Evolutionary conservation across 2,329 filamentous ascomycete genomes (phyloP).

Genomic region (Clonostachys solani): DNA sequence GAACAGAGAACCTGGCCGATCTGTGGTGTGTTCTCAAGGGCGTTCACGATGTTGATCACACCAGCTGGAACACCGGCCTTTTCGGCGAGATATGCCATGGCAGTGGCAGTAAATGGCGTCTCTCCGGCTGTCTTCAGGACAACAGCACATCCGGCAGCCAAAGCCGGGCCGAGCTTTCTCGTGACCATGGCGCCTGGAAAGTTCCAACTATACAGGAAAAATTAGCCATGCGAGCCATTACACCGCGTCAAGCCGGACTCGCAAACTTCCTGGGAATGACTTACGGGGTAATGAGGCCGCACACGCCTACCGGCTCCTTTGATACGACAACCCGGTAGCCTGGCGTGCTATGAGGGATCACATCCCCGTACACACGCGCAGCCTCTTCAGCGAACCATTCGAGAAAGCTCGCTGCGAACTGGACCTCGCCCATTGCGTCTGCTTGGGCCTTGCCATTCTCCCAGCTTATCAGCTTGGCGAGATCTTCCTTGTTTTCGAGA

Average conservation of each 20-base stretch:
- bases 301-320: constrained; percentile 10
- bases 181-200: constrained; percentile 54
- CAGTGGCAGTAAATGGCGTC: constrained; percentile 68
- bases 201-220: constrained; percentile 50
- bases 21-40: constrained; percentile 60
- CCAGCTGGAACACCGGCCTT: constrained; percentile 63
- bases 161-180: constrained; percentile 38
- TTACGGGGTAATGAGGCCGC: constrained; percentile 14
- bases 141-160: constrained; percentile 73
- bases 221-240: not conserved
- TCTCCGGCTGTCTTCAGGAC: constrained; percentile 66
- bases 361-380: constrained; percentile 50
- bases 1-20: constrained; percentile 62
- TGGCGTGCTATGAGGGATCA: constrained; percentile 49
- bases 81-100: constrained; percentile 60
- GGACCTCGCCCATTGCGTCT: constrained; percentile 50
- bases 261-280: constrained; percentile 26
- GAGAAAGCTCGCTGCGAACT: constrained; percentile 51
- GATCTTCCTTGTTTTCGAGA: constrained; percentile 57
- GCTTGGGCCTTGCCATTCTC: constrained; percentile 65
- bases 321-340: constrained; percentile 38
- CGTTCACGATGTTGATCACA: constrained; percentile 53
- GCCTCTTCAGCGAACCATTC: constrained; percentile 59
- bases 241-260: constrained; percentile 20
- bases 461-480: constrained; percentile 63